A percentile compares a stretch with the other conserved stretches of the same genome.
These are phyloP conservation scores for Hirsutella minnesotensis DNA, from an alignment of 2,329 filamentous ascomycete species.

Conservation along the genomic window DNA sequence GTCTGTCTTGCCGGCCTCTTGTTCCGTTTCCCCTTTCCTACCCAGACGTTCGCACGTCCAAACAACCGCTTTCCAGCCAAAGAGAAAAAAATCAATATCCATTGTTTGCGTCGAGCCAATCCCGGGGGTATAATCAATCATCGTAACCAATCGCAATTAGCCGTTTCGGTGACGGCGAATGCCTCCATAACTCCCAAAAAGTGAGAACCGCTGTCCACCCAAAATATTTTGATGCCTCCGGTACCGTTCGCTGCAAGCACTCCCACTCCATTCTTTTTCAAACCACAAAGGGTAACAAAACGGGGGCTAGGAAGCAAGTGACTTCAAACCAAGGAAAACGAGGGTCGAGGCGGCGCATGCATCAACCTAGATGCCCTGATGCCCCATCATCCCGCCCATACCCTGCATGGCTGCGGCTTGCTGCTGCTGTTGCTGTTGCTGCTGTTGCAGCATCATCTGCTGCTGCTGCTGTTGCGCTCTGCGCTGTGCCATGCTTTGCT, in stretches of 20 bases:
- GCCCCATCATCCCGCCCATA: constrained; percentile 43
- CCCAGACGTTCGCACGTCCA: background rate
- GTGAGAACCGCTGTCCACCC: background rate
- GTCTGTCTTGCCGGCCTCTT: background rate
- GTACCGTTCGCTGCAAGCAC: background rate
- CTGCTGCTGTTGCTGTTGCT: constrained; percentile 20
- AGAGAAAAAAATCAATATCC: background rate
- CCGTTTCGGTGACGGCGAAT: background rate
- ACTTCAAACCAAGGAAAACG: background rate
- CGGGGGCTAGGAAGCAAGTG: background rate
- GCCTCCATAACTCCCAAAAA: background rate
- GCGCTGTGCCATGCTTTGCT: constrained; percentile 19
- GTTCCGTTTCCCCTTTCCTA: background rate
- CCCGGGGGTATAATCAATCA: constrained; percentile 2
- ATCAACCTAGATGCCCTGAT: constrained; percentile 31
- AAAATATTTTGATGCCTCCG: background rate
- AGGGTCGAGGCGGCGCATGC: no score
- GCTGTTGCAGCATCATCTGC: constrained; percentile 19
- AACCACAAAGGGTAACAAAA: background rate
- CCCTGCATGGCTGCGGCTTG: constrained; percentile 35
- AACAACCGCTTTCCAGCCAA: background rate
- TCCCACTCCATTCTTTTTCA: background rate
- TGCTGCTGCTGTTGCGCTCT: constrained; percentile 25
- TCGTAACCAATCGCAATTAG: background rate
- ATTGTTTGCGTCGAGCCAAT: background rate